Percentiles rank a stretch among this genome's conserved stretches.
These are phyloP conservation scores for Oryza brachyantha DNA, from an alignment of 176 grass and related monocot species.

Conservation along the genomic window DNA sequence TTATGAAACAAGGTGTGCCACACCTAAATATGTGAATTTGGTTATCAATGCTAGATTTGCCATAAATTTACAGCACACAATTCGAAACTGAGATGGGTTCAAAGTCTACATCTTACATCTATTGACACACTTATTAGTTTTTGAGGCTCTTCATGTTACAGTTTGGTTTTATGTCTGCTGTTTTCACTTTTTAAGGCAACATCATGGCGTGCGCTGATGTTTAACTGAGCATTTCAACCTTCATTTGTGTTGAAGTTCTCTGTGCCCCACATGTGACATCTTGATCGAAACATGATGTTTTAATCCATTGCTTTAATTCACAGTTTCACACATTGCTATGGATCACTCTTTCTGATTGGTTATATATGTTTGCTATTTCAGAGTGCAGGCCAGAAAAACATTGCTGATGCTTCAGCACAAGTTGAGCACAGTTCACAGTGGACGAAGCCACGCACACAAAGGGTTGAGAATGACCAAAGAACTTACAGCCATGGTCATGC, in stretches of 20 bases:
- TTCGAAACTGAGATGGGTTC: neutral
- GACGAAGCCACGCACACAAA: constrained; percentile 41
- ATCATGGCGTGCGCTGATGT: neutral
- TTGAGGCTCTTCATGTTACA: neutral
- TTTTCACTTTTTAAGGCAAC: neutral
- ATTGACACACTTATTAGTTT: neutral
- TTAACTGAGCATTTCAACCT: neutral
- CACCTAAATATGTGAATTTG: neutral
- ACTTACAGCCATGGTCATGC: constrained; percentile 33
- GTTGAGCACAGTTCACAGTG: constrained; percentile 42
- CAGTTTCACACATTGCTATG: neutral
- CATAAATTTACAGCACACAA: neutral
- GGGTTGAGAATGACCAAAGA: constrained; percentile 39
- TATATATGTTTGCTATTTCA: constrained; percentile 33
- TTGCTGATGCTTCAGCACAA: constrained; percentile 33
- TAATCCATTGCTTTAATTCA: neutral
- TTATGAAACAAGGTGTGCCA: neutral
- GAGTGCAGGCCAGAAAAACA: constrained; percentile 45
- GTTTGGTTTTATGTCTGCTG: neutral
- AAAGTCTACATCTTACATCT: neutral
- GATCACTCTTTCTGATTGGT: neutral
- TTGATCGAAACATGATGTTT: neutral
- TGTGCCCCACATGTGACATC: neutral
- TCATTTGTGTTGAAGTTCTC: neutral
- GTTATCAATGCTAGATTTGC: neutral